phyloP scores from a whole-genome alignment of 176 grass and related monocot species.

The Elymus sibiricus region DNA sequence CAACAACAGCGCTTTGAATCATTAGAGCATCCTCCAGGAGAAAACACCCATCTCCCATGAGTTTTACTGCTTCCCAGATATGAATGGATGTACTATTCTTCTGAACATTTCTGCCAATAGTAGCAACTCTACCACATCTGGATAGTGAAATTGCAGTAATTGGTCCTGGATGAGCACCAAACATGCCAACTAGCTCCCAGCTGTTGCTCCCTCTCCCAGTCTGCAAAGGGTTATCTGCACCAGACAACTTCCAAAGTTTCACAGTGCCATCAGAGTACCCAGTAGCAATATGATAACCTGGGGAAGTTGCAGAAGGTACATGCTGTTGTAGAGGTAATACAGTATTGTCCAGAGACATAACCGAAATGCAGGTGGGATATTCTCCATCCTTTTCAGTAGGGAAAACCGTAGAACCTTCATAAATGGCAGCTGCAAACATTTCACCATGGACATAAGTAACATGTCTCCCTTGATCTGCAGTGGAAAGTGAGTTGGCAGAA shows the following conservation, averaged over 20 bases:
- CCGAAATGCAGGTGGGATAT: conserved; percentile 61
- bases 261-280: conserved; percentile 70
- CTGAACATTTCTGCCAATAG: conserved; percentile 44
- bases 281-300: conserved; percentile 78
- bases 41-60: conserved; percentile 60
- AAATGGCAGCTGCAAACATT: conserved; percentile 47
- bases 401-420: conserved; percentile 54
- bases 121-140: conserved; percentile 72
- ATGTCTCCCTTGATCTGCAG: conserved; percentile 42
- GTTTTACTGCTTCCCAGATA: conserved; percentile 81
- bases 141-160: conserved; percentile 60
- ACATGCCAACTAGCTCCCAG: conserved; percentile 78
- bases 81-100: conserved; percentile 44
- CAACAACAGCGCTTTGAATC: conserved; percentile 58
- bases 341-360: conserved; percentile 38
- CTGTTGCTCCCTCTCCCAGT: conserved; percentile 37
- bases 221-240: conserved; percentile 33
- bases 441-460: conserved; percentile 45
- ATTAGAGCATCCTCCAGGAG: conserved; percentile 66
- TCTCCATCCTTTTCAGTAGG: conserved; percentile 42
- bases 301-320: conserved; percentile 32
- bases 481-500: conserved; percentile 35
- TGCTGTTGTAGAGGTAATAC: conserved; percentile 51
- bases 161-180: conserved; percentile 56
- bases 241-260: conserved; percentile 74